Evolutionary conservation across 345 rosid genomes (phyloP), one percentile per base, ranked within the genome.

Genomic region (Xanthoceras sorbifolium): DNA sequence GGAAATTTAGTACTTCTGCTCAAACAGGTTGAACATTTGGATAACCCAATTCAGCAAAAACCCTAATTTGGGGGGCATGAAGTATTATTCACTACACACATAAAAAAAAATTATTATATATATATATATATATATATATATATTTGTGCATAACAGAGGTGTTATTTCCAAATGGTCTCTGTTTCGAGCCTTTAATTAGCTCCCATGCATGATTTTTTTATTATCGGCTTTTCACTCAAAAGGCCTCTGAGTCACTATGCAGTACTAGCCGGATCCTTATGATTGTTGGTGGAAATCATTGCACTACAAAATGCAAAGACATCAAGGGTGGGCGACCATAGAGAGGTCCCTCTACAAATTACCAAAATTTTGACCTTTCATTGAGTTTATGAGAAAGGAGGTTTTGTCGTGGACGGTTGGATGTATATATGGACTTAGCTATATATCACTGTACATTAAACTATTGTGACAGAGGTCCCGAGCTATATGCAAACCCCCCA

Each of bases 1-100:
- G 25, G 11, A 75, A 75, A 10, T 59, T 70, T 83, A 38, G 26
- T 69, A 67, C 75, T 44, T 66, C 60, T 52, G 6, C 44, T 32
- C 74, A 59, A 46, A 46, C 26, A 36, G 14, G 15, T 54, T 64
- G 26, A 7, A 36, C 72, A 18, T 38, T 61, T 66, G 52, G 64
- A 38, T 14, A 6, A 17, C 55, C 2, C 18, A 9, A 38, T 46
- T 17, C 14, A 70, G 14, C 54, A 59, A 59, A n/a, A 72, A 38
- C 55, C 75, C 38, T 72, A 40, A 38, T 59, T 31, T n/a, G 18
- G 8, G 18, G 8, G 20, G 10, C 12, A 69, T 48, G 61, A 28
- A 28, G 17, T 40, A 40, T 40, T 42, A 32, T 32, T 4, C 14
- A 42, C 46, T 42, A 42, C 46, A 42, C 14, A 42, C 12, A 10